These are phyloP conservation scores for Leptographium radiaticola DNA, from an alignment of 2,329 filamentous ascomycete genomes.

Conservation along the genomic window DNA sequence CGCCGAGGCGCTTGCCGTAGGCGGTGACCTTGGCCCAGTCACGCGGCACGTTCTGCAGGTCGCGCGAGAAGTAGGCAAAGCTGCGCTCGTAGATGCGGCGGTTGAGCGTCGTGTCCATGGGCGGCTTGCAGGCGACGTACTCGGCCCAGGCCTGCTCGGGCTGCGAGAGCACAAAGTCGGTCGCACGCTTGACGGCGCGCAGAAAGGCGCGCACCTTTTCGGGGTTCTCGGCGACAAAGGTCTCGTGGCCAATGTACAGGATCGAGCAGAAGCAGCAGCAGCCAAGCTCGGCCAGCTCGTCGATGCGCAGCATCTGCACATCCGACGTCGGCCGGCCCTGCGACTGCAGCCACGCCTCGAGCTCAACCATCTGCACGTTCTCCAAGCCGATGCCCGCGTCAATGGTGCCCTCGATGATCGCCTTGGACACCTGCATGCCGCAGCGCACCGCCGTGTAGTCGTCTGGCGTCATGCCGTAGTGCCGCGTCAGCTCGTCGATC, in stretches of 20 bases:
- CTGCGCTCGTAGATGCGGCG: constrained; percentile 70
- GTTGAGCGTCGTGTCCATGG: constrained; percentile 55
- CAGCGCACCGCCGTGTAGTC: constrained; percentile 69
- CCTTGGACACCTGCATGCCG: constrained; percentile 70
- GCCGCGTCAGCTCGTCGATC: constrained; percentile 66
- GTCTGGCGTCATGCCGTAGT: constrained; percentile 30
- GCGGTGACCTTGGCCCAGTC: constrained; percentile 69
- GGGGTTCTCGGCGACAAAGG: constrained; percentile 52
- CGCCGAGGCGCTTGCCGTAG: constrained; percentile 61
- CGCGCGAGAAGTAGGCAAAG: constrained; percentile 61
- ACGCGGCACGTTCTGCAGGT: constrained; percentile 44
- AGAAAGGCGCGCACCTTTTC: constrained; percentile 56
- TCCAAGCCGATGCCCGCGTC: constrained; percentile 57
- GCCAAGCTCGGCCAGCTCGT: constrained; percentile 64
- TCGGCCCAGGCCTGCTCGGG: constrained; percentile 52
- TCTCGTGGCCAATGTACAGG: constrained; percentile 67
- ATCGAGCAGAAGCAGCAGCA: constrained; percentile 80
- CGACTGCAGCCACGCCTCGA: constrained; percentile 58
- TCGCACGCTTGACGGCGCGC: constrained; percentile 60
- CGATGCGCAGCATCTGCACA: constrained; percentile 70
- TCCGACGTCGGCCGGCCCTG: constrained; percentile 52
- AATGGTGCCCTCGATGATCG: constrained; percentile 52
- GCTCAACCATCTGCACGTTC: constrained; percentile 74
- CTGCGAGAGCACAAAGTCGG: constrained; percentile 54
- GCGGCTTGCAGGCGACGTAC: constrained; percentile 60